Conservation (phyloP, 108 stramenopile genomes). For the Skeletonema grethae region DNA sequence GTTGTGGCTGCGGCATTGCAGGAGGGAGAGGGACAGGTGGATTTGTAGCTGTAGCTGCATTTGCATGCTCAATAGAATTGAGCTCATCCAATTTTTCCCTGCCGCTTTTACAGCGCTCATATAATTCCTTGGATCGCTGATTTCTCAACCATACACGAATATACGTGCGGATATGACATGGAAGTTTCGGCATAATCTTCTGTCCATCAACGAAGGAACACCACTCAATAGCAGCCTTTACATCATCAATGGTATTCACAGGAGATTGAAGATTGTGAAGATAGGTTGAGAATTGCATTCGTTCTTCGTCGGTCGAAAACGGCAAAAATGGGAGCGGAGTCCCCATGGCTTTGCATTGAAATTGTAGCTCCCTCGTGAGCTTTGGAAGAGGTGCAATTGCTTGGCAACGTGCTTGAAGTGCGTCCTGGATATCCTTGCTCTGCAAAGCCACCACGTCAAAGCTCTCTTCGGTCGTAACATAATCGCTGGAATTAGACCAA, state of each 20-base stretch:
- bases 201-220: not conserved
- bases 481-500: constrained; percentile 5
- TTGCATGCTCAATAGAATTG: no score
- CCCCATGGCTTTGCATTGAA: no score
- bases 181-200: not conserved
- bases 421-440: not conserved
- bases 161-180: no score
- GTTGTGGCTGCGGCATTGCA: no score
- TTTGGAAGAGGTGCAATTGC: not conserved
- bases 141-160: no score
- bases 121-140: no score
- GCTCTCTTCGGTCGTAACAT: not conserved
- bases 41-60: no score
- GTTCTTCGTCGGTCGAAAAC: not conserved
- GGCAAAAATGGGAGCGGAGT: not conserved
- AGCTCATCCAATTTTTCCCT: no score
- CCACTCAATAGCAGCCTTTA: not conserved
- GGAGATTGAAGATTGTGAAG: not conserved
- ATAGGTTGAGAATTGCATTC: not conserved
- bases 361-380: not conserved
- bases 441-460: not conserved
- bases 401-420: not conserved
- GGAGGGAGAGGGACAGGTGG: no score
- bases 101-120: no score
- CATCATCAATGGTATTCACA: not conserved